Evolutionary conservation across 2,329 filamentous ascomycete genomes (phyloP).

Genomic region (Aspergillus melleus): DNA sequence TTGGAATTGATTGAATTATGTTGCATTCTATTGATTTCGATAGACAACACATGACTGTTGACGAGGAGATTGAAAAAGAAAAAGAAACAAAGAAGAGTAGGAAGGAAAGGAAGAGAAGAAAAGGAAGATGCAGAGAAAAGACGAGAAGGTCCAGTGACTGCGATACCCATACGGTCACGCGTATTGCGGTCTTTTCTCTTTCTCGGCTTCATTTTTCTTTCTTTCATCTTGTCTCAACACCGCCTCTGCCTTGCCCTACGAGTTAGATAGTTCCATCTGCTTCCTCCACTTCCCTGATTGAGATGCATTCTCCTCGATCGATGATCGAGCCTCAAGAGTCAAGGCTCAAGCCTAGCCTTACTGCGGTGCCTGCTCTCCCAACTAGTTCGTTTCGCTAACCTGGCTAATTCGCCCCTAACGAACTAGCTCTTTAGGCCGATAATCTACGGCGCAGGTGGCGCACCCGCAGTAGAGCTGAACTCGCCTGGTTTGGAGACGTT

Average conservation of each 20-base stretch:
- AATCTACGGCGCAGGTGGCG: conserved; percentile 20
- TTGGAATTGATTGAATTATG: no score
- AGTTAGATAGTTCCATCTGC: background rate
- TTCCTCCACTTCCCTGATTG: background rate
- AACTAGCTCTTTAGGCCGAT: conserved; percentile 18
- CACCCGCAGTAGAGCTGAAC: conserved; percentile 24
- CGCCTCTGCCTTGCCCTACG: background rate
- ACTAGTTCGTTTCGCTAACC: background rate
- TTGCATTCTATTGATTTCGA: no score
- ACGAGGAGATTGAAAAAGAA: no score
- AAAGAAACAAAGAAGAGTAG: background rate
- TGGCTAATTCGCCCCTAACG: conserved; percentile 16
- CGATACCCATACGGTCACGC: background rate
- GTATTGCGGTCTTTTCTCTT: background rate
- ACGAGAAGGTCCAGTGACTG: background rate
- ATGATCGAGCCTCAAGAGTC: background rate
- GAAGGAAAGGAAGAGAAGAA: background rate
- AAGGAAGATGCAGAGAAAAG: background rate
- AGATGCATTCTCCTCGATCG: background rate
- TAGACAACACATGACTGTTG: no score
- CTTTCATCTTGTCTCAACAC: background rate
- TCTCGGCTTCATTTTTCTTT: background rate
- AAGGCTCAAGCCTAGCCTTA: background rate
- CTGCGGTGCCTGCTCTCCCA: background rate
- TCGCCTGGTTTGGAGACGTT: conserved; percentile 17